Evolutionary conservation across 805 yeast genomes (phyloP).

Genomic region (Ogataea neopini): DNA sequence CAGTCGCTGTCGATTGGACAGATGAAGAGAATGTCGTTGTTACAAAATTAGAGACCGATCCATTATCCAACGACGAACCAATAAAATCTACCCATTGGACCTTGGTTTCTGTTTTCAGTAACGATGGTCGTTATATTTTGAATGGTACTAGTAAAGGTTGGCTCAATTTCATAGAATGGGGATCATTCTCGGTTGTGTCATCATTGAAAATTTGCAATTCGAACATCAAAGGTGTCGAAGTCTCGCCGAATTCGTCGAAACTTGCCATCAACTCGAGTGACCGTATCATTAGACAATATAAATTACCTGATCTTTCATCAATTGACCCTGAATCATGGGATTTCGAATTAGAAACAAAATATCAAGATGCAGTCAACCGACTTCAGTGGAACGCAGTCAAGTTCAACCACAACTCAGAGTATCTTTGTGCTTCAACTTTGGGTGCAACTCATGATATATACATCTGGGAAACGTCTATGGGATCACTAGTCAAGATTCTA

Average conservation of each 20-base stretch:
- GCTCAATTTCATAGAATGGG: conserved; percentile 50
- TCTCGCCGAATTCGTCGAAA: conserved; percentile 59
- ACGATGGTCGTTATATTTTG: conserved; percentile 55
- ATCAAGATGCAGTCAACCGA: conserved; percentile 86
- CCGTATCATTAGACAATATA: conserved; percentile 66
- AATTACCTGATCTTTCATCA: conserved; percentile 36
- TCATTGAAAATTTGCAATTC: conserved; percentile 57
- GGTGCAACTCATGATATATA: conserved; percentile 89
- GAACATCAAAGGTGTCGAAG: conserved; percentile 66
- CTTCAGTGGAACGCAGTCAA: conserved; percentile 85
- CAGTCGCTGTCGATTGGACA: conserved; percentile 49
- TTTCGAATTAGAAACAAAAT: conserved; percentile 72
- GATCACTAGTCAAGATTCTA: conserved; percentile 81
- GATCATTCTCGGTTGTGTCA: conserved; percentile 39
- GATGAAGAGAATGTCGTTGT: conserved; percentile 21
- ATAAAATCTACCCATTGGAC: conserved; percentile 40
- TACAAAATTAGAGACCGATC: conserved; percentile 20
- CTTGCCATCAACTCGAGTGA: conserved; percentile 78
- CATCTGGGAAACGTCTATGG: conserved; percentile 89
- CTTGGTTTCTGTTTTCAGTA: conserved; percentile 51
- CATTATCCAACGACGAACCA: conserved; percentile 9
- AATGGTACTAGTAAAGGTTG: conserved; percentile 84
- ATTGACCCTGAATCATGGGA: conserved; percentile 24
- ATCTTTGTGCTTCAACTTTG: conserved; percentile 83
- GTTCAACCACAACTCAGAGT: conserved; percentile 76